Percentiles rank a stretch among this genome's conserved stretches.
Conservation (phyloP, 2,329 filamentous ascomycete species). For the Diaporthe destruens region DNA sequence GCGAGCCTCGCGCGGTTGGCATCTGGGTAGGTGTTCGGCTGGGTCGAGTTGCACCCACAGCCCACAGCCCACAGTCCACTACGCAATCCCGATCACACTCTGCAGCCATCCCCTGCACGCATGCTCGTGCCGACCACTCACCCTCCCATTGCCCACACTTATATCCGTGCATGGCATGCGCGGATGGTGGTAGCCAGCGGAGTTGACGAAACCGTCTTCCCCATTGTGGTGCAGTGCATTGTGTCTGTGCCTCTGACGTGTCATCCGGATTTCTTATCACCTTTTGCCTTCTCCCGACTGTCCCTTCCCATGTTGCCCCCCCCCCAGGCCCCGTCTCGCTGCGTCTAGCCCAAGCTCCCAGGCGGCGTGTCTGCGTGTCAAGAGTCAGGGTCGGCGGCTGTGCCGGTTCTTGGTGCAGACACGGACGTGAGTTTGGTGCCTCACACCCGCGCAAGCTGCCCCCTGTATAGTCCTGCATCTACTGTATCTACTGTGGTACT, state of each 20-base stretch:
- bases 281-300: constrained; percentile 7
- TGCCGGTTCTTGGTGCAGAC: constrained; percentile 28
- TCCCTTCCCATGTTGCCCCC: constrained; percentile 13
- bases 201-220: constrained; percentile 31
- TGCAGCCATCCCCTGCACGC: constrained; percentile 37
- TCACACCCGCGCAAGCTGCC: constrained; percentile 39
- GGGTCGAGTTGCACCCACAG: constrained; percentile 27
- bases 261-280: constrained; percentile 41
- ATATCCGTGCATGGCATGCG: constrained; percentile 36
- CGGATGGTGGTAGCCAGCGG: constrained; percentile 34
- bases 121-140: constrained; percentile 28
- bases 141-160: constrained; percentile 29
- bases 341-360: constrained; percentile 26
- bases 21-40: constrained; percentile 26
- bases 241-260: constrained; percentile 49
- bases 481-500: too few relatives aligned
- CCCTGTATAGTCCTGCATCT: constrained; percentile 26
- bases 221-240: constrained; percentile 33
- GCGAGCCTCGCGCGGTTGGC: constrained; percentile 16
- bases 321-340: constrained; percentile 17
- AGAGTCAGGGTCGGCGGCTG: constrained; percentile 33
- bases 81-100: constrained; percentile 40
- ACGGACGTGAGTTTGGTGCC: constrained; percentile 31
- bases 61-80: constrained; percentile 17
- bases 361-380: constrained; percentile 30